Percentiles rank a stretch among this genome's conserved stretches.
These are phyloP conservation scores for Colletotrichum orchidophilum DNA, from an alignment of 2,329 filamentous ascomycete genomes.

Conservation along the genomic window DNA sequence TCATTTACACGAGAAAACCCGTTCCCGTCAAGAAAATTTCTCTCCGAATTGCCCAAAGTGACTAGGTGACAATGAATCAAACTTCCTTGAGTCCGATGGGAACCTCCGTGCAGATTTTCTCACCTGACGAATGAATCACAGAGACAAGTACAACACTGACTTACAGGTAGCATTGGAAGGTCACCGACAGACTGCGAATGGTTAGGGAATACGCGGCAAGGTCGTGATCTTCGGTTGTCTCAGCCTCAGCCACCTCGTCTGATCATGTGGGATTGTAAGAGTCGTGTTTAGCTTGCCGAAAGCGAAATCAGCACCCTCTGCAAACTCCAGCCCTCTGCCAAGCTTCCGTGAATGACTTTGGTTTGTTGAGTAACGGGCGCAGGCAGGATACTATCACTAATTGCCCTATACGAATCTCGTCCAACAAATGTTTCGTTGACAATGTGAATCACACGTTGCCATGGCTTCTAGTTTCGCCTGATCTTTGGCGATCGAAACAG, in stretches of 20 bases:
- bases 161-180: too few species aligned
- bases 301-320: too few species aligned
- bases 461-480: not conserved
- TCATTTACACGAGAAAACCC: not conserved
- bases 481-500: not conserved
- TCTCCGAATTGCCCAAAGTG: conserved; percentile 11
- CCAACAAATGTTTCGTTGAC: not conserved
- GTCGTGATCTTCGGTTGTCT: not conserved
- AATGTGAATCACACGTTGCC: not conserved
- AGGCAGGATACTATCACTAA: not conserved
- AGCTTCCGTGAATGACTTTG: not conserved
- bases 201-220: not conserved
- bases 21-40: not conserved
- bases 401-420: conserved; percentile 1
- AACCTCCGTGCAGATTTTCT: not conserved
- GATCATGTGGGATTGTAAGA: not conserved
- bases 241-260: not conserved
- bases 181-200: not conserved
- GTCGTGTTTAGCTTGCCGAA: not conserved
- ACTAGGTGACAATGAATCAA: not conserved
- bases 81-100: conserved; percentile 14
- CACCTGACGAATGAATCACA: not conserved
- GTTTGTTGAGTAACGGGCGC: not conserved
- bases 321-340: not conserved
- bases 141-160: not conserved